A percentile compares a stretch with the other conserved stretches of the same genome.
Evolutionary conservation across 1,284 basidiomycete species (phyloP).

Genomic region (Neonothopanus nambi): DNA sequence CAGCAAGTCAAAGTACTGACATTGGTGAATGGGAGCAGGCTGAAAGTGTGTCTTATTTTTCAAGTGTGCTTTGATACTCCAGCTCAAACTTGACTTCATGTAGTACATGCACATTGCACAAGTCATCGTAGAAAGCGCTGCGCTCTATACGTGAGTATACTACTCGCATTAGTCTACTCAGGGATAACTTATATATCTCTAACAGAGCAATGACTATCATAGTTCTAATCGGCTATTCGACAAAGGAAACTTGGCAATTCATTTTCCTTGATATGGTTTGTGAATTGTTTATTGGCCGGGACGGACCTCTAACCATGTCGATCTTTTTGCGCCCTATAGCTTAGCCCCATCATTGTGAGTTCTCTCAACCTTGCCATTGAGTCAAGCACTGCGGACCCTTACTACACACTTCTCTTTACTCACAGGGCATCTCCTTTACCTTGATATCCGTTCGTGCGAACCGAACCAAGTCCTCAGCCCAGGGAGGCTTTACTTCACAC

Average conservation of each 20-base stretch:
- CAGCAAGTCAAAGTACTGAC: background rate
- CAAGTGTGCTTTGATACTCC: background rate
- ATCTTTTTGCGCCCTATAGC: background rate
- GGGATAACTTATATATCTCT: background rate
- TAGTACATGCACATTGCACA: background rate
- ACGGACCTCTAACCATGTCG: background rate
- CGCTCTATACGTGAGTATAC: constrained; percentile 6
- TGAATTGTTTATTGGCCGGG: background rate
- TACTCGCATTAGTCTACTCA: background rate
- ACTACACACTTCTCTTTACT: too few species aligned
- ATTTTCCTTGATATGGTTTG: constrained; percentile 11
- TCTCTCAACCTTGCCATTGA: background rate
- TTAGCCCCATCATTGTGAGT: constrained; percentile 11
- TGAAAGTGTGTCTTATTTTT: background rate
- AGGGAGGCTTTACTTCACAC: background rate
- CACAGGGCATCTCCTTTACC: constrained; percentile 10
- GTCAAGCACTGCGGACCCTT: background rate
- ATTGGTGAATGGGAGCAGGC: background rate
- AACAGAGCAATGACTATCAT: constrained; percentile 2
- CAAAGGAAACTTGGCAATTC: constrained; percentile 8
- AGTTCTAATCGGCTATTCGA: constrained; percentile 7
- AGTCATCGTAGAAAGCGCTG: constrained; percentile 10
- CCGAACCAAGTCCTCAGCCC: background rate
- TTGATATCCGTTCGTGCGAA: constrained; percentile 10
- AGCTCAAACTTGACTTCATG: too few species aligned